Evolutionary conservation across 805 yeast species (phyloP), one percentile per base, ranked within the genome.

Genomic region (Suhomyces faveliae): DNA sequence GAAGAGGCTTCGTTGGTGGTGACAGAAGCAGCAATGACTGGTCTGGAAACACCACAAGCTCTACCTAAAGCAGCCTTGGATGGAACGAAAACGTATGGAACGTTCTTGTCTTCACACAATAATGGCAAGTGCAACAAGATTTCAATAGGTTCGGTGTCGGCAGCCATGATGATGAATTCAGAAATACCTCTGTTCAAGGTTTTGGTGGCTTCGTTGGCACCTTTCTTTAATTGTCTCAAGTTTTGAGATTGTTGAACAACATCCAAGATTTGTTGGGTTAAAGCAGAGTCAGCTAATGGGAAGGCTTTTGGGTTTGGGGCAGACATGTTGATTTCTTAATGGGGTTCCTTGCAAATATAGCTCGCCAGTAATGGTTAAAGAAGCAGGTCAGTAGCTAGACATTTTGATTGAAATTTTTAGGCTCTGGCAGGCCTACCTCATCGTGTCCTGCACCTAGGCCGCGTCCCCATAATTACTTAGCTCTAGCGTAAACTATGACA

Each of bases 21-120:
- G 69, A 94, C 94, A 55, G 96, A 87, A 56, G 97, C 97, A 68
- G 99, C 96, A 70, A 94, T 92, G 52, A 94, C 99, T 59, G 98
- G 97, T 83, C 99, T 88, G 49, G 98, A 89, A 55, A 94, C 99
- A 78, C 99, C 99, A 79, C 99, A 94, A 64, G 99, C 98, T 80
- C 99, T 89, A 73, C 99, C 99, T 64, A 94, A 81, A 55, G 99
- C 99, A 67, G 94, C 84, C 82, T 94, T 92, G 62, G 97, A 90
- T 60, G 99, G 97, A 58, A 94, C 98, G 61, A 94, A 94, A 56
- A 94, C 98, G 80, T 94, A 94, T 56, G 99, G 97, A 59, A 94
- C 99, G 80, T 94, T 94, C 83, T 94, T 94, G 78, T 94, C 99
- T 79, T 94, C 99, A 76, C 99, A 94, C 64, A 94, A 80, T 64